Conservation (phyloP, 768 basidiomycete species). For the Pholiota microspora region DNA sequence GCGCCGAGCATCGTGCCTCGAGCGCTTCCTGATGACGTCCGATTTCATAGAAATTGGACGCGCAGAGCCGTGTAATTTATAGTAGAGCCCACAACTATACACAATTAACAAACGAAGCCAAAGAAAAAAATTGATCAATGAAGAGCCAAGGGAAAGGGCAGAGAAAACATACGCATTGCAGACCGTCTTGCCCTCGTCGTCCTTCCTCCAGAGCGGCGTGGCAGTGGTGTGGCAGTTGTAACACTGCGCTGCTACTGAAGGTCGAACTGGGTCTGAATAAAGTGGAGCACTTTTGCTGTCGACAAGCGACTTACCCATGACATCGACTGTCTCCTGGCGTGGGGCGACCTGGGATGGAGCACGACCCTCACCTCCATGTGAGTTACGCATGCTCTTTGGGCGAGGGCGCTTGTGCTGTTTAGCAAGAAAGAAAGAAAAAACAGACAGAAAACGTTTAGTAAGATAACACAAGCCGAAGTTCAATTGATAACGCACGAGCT, state of each 20-base stretch:
- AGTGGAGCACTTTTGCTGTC: slow-evolving; percentile 22
- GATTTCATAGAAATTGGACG: slow-evolving; percentile 92
- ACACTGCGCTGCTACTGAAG: slow-evolving; percentile 65
- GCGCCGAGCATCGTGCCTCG: slow-evolving; percentile 75
- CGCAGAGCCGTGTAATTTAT: slow-evolving; percentile 82
- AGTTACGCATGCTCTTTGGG: slow-evolving; percentile 83
- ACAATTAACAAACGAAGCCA: slow-evolving; percentile 4
- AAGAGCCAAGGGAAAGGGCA: slow-evolving; percentile 1
- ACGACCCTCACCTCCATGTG: slow-evolving; percentile 71
- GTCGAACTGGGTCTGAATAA: slow-evolving; percentile 28
- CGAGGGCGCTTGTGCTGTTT: slow-evolving; percentile 81
- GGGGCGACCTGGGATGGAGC: slow-evolving; percentile 50
- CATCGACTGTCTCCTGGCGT: slow-evolving; percentile 70
- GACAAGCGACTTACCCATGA: slow-evolving; percentile 53
- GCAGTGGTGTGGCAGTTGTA: slow-evolving; percentile 90
- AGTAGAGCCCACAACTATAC: slow-evolving; percentile 75
- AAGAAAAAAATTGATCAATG: slow-evolving; percentile 1
- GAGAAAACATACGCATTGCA: slow-evolving; percentile 77
- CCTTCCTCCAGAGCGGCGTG: slow-evolving; percentile 88
- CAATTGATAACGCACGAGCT: slow-evolving; percentile 51
- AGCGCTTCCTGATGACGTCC: slow-evolving; percentile 85
- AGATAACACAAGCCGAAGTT: too few species aligned
- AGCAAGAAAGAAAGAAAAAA: slow-evolving; percentile 11
- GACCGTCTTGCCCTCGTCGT: slow-evolving; percentile 88
- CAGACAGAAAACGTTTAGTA: slow-evolving; percentile 10